These are phyloP conservation scores for Eucommia ulmoides DNA, from an alignment of 257 asterid species.

Conservation along the genomic window DNA sequence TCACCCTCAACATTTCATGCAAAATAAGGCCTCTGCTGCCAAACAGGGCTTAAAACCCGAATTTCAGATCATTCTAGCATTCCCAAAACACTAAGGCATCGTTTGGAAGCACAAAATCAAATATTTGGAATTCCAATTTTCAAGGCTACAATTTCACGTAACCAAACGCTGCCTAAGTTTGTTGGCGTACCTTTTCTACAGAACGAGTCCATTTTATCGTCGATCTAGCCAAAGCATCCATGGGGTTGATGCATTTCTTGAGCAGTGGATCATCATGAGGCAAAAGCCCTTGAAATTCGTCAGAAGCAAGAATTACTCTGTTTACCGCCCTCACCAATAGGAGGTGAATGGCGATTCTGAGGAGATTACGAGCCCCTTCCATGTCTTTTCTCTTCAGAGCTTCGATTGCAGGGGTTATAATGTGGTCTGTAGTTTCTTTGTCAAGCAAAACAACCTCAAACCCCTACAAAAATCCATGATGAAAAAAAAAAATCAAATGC, in stretches of 20 bases:
- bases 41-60: too few species aligned
- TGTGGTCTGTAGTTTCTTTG: slow-evolving; percentile 53
- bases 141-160: too few species aligned
- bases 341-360: slow-evolving; percentile 51
- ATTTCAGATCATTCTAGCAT: too few species aligned
- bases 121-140: too few species aligned
- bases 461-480: slow-evolving; percentile 31
- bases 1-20: too few species aligned
- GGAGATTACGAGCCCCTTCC: slow-evolving; percentile 65
- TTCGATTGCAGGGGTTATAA: slow-evolving; percentile 50
- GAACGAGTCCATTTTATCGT: slow-evolving; percentile 33
- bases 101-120: too few species aligned
- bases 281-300: slow-evolving; percentile 41
- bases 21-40: too few species aligned
- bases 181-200: too few species aligned
- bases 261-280: slow-evolving; percentile 66
- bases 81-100: too few species aligned
- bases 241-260: slow-evolving; percentile 51
- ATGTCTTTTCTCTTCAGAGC: slow-evolving; percentile 46
- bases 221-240: slow-evolving; percentile 53
- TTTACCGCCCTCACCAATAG: slow-evolving; percentile 60
- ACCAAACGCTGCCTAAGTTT: too few species aligned
- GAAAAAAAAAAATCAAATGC: neutral
- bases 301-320: slow-evolving; percentile 54
- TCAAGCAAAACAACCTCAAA: slow-evolving; percentile 66